Conservation (phyloP, 139 green algal species). For the Coelastrella sp. region DNA sequence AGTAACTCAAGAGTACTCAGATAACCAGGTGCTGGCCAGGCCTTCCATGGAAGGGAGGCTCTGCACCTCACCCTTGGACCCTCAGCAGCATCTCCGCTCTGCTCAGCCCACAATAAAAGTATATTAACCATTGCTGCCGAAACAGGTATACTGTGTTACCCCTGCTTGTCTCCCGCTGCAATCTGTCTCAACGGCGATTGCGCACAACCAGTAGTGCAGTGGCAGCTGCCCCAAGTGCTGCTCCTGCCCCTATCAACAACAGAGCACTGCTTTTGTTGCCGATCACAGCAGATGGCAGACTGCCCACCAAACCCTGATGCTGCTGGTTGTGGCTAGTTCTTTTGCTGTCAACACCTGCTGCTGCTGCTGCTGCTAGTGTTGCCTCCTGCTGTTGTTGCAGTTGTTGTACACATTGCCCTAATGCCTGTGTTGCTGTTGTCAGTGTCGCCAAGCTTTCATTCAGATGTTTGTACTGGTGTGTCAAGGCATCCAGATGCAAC, state of each 20-base stretch:
- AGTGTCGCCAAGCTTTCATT: slow-evolving; percentile 26
- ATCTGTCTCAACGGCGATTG: too few species aligned
- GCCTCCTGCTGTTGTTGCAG: slow-evolving; percentile 19
- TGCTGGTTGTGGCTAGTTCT: background rate
- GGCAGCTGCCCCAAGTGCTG: background rate
- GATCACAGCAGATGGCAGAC: background rate
- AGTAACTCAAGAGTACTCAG: too few species aligned
- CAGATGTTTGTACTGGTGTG: slow-evolving; percentile 45
- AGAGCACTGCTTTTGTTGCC: background rate
- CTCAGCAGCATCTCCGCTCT: too few species aligned
- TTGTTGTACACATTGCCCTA: background rate
- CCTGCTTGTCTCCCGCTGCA: too few species aligned
- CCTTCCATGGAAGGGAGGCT: too few species aligned
- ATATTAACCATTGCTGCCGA: too few species aligned
- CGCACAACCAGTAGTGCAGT: too few species aligned
- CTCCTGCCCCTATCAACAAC: background rate
- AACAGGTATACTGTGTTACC: too few species aligned
- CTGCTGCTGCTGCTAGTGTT: background rate
- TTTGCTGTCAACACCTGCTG: background rate
- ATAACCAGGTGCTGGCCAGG: too few species aligned
- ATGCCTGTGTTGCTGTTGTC: slow-evolving; percentile 24
- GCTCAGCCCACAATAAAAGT: too few species aligned
- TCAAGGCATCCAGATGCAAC: slow-evolving; percentile 36
- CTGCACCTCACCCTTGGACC: too few species aligned
- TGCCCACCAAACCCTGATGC: background rate